Conservation (phyloP, 139 green algal genomes). For the Raphidocelis subcapitata region DNA sequence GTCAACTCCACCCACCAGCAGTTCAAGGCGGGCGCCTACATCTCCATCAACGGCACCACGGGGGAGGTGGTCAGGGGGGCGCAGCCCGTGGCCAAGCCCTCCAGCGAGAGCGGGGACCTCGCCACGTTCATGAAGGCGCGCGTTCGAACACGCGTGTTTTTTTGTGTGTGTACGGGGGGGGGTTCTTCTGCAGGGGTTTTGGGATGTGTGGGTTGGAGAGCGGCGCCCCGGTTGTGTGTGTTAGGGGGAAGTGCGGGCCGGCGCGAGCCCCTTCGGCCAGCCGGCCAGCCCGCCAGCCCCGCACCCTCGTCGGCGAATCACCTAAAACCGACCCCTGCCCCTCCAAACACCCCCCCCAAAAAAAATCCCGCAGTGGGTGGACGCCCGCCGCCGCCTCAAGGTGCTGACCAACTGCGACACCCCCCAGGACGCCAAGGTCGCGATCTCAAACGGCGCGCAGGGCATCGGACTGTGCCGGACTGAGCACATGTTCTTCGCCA, state of each 20-base stretch:
- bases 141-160: too few relatives aligned
- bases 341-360: too few relatives aligned
- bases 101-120: slow-evolving; percentile 57
- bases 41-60: slow-evolving; percentile 75
- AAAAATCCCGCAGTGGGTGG: too few relatives aligned
- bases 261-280: too few relatives aligned
- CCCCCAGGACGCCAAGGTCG: slow-evolving; percentile 64
- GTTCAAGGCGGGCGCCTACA: slow-evolving; percentile 77
- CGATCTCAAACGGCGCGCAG: slow-evolving; percentile 76
- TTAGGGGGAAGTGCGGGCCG: too few relatives aligned
- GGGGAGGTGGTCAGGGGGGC: slow-evolving; percentile 79
- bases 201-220: too few relatives aligned
- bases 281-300: too few relatives aligned
- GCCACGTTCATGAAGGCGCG: slow-evolving; percentile 79
- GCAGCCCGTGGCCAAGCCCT: slow-evolving; percentile 57
- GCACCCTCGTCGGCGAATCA: too few relatives aligned
- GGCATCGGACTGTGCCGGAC: slow-evolving; percentile 88
- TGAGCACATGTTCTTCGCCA: slow-evolving; percentile 95
- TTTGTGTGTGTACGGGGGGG: too few relatives aligned
- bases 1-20: slow-evolving; percentile 21
- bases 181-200: too few relatives aligned
- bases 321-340: too few relatives aligned
- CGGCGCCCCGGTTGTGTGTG: too few relatives aligned
- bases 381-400: slow-evolving; percentile 52
- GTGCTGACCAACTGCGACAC: slow-evolving; percentile 92